Evolutionary conservation across 2,329 filamentous ascomycete species (phyloP).

Genomic region (Ophiostoma montium): DNA sequence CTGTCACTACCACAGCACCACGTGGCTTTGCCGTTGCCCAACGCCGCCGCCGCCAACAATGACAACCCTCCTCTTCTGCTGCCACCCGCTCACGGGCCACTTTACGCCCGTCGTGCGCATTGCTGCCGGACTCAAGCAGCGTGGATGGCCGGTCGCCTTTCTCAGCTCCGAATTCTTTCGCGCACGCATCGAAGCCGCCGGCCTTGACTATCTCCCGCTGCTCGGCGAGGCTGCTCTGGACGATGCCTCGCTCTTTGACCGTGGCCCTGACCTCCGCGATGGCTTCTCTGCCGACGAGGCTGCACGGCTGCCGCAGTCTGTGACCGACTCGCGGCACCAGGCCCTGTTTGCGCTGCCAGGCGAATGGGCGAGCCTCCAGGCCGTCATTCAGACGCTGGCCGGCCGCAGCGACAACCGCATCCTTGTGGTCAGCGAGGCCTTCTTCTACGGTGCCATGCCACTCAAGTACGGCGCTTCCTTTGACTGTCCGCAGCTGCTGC

Average conservation of each 20-base stretch:
- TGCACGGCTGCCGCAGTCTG: slow-evolving; percentile 11
- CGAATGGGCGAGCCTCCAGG: slow-evolving; percentile 21
- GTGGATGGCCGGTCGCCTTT: slow-evolving; percentile 22
- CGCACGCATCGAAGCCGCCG: slow-evolving; percentile 20
- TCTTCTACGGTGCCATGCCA: slow-evolving; percentile 24
- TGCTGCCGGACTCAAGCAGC: slow-evolving; percentile 18
- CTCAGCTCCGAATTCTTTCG: slow-evolving; percentile 23
- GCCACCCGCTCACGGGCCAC: slow-evolving; percentile 25
- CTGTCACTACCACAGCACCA: no score
- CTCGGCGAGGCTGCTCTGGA: slow-evolving; percentile 21
- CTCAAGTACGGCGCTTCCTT: slow-evolving; percentile 18
- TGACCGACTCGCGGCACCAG: slow-evolving; percentile 21
- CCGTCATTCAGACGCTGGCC: slow-evolving; percentile 16
- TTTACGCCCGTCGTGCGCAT: slow-evolving; percentile 23
- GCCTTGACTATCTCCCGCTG: slow-evolving; percentile 21
- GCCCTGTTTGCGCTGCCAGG: slow-evolving; percentile 20
- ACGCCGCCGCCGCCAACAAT: neutral
- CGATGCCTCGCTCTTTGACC: slow-evolving; percentile 16
- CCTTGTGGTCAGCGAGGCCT: slow-evolving; percentile 21
- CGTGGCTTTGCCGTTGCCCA: neutral
- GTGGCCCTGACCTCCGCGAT: neutral
- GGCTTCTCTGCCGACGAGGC: slow-evolving; percentile 5
- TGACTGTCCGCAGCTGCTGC: slow-evolving; percentile 13
- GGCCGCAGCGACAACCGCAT: slow-evolving; percentile 12
- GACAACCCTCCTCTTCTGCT: slow-evolving; percentile 19